These are phyloP conservation scores for Fusarium sp. DNA, from an alignment of 2,329 filamentous ascomycete species.

Conservation along the genomic window DNA sequence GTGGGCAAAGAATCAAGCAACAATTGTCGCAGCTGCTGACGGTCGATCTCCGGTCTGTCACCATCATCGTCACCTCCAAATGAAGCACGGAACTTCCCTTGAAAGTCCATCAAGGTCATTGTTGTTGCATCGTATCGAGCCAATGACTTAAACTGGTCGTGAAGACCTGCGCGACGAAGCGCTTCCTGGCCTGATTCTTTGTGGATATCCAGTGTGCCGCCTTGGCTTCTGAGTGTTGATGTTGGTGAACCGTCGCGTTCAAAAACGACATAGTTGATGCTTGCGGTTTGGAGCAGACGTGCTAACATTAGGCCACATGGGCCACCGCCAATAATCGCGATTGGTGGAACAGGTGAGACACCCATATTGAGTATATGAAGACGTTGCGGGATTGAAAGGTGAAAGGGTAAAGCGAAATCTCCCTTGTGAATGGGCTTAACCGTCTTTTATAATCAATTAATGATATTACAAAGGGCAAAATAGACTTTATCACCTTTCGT, in stretches of 20 bases:
- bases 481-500: neutral
- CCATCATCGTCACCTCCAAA: neutral
- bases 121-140: neutral
- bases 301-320: neutral
- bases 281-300: neutral
- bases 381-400: neutral
- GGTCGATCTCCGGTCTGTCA: conserved; percentile 6
- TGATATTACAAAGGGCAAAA: accelerated
- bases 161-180: neutral
- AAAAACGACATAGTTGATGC: neutral
- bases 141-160: neutral
- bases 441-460: neutral
- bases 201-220: conserved; percentile 2
- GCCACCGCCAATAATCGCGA: conserved; percentile 4
- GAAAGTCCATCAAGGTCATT: conserved; percentile 7
- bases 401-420: no score
- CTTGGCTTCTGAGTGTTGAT: neutral
- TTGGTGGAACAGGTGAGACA: neutral
- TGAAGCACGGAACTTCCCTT: neutral
- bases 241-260: neutral
- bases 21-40: neutral
- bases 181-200: neutral
- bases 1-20: neutral
- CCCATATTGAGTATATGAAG: neutral
- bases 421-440: no score